phyloP scores from a whole-genome alignment of 257 asterid genomes.

The Solanum pennellii region DNA sequence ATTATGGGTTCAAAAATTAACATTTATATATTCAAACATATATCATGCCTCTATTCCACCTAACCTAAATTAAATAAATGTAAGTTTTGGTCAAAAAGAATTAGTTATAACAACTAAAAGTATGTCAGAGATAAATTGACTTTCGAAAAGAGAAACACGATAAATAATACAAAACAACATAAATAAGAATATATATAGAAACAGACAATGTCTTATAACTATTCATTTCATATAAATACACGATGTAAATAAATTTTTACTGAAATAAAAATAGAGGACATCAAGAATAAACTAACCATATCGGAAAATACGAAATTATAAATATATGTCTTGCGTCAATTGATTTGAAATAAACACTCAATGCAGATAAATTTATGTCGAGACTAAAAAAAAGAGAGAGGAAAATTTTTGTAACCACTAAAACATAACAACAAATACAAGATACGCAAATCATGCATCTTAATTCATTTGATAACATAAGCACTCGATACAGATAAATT shows the following conservation, averaged over 20 bases:
- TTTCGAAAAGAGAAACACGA: too few species aligned
- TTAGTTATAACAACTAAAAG: too few species aligned
- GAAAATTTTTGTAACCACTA: too few species aligned
- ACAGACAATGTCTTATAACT: background rate
- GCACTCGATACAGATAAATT: background rate
- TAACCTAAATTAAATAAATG: background rate
- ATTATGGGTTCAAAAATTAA: background rate
- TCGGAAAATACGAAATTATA: accelerated
- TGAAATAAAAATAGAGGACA: too few species aligned
- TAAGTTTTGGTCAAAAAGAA: background rate
- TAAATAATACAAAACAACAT: too few species aligned
- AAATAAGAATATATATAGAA: too few species aligned
- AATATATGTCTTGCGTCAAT: background rate
- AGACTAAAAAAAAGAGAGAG: background rate
- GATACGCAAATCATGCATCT: background rate
- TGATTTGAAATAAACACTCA: background rate
- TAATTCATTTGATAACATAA: too few species aligned
- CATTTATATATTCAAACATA: background rate
- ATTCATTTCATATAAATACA: too few species aligned
- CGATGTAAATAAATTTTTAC: too few species aligned
- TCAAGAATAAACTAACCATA: background rate
- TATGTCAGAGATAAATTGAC: too few species aligned
- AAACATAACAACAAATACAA: background rate
- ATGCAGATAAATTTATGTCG: background rate
- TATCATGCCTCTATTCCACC: background rate